Conservation (phyloP, 2,329 filamentous ascomycete genomes). For the Fusarium sp. region DNA sequence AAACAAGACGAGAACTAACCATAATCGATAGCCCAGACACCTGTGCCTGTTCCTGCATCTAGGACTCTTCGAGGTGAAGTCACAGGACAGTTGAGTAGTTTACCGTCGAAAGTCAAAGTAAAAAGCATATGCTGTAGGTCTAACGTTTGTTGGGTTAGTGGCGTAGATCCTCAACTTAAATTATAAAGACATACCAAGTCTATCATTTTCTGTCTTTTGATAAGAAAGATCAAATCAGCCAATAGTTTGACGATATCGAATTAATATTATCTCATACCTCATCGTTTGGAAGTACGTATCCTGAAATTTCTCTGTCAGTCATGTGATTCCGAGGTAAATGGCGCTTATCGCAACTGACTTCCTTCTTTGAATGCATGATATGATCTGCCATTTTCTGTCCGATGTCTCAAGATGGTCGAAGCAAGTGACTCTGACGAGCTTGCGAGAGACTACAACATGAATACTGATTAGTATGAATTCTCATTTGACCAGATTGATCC, state of each 20-base stretch:
- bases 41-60: conserved; percentile 62
- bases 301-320: conserved; percentile 1
- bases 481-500: background rate
- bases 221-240: background rate
- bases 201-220: background rate
- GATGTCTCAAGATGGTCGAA: conserved; percentile 52
- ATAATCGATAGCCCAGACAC: conserved; percentile 59
- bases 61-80: conserved; percentile 49
- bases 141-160: conserved; percentile 19
- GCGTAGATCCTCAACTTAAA: background rate
- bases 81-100: conserved; percentile 46
- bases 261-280: conserved; percentile 29
- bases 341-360: conserved; percentile 33
- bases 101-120: conserved; percentile 47
- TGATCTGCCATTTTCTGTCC: conserved; percentile 53
- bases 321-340: fast-evolving
- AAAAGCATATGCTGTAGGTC: conserved; percentile 54
- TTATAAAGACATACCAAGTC: background rate
- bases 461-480: background rate
- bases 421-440: conserved; percentile 43
- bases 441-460: background rate
- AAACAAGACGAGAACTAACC: background rate
- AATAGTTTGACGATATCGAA: background rate
- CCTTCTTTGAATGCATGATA: conserved; percentile 51
- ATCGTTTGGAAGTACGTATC: conserved; percentile 50